Conservation (phyloP, 176 grass and related monocot genomes). For the Zoysia pacifica region DNA sequence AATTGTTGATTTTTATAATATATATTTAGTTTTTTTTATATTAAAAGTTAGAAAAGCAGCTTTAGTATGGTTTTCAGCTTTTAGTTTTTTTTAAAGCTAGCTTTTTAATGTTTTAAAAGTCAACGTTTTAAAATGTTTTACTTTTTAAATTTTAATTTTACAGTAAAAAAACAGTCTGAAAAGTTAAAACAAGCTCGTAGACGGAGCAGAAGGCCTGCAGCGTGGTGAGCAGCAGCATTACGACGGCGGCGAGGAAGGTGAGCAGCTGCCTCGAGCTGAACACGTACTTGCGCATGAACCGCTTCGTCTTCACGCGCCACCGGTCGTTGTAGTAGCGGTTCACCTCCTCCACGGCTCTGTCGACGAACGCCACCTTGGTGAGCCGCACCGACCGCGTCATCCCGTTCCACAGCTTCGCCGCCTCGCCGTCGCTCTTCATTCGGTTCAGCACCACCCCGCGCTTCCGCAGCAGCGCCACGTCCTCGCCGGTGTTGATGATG, state of each 20-base stretch:
- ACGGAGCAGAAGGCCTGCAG: conserved; percentile 87
- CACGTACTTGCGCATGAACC: conserved; percentile 80
- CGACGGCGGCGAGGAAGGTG: conserved; percentile 71
- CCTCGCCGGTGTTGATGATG: conserved; percentile 74
- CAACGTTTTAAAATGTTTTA: too few species aligned
- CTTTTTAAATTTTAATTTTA: too few species aligned
- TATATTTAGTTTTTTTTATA: too few species aligned
- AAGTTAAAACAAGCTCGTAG: too few species aligned
- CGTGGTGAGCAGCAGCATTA: conserved; percentile 76
- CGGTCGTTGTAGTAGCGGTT: conserved; percentile 64
- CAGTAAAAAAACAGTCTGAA: too few species aligned
- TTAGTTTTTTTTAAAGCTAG: too few species aligned
- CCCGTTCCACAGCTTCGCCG: conserved; percentile 69
- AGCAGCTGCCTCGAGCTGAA: conserved; percentile 92
- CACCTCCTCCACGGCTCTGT: conserved; percentile 64
- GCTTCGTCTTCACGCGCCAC: conserved; percentile 78
- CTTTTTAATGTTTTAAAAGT: too few species aligned
- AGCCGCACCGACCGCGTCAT: conserved; percentile 73
- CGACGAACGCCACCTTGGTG: conserved; percentile 66
- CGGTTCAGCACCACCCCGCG: conserved; percentile 67
- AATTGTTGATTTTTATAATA: too few species aligned
- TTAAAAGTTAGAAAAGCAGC: too few species aligned
- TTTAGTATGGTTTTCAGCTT: too few species aligned
- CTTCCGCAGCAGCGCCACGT: conserved; percentile 65
- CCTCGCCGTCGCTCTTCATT: conserved; percentile 81